Conservation (phyloP, 495 filamentous ascomycete genomes). For the Extremus antarcticus region DNA sequence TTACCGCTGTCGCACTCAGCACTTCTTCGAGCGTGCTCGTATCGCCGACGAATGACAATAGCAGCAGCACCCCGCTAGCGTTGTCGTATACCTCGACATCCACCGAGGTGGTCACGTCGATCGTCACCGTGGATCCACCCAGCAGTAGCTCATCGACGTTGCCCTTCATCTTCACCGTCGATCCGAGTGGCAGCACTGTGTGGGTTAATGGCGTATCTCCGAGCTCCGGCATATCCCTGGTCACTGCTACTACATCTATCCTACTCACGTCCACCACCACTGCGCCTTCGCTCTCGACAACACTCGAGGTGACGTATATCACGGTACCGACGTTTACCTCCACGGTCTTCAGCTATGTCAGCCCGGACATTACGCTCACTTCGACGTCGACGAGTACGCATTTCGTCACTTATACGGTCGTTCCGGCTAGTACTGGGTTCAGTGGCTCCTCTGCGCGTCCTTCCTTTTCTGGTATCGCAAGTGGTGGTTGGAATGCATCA, state of each 20-base stretch:
- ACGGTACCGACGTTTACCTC: constrained; percentile 12
- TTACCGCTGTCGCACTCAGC: background rate
- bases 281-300: background rate
- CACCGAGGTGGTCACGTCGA: constrained; percentile 7
- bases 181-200: constrained; percentile 1
- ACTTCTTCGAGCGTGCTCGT: background rate
- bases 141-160: background rate
- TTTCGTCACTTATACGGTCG: constrained; percentile 9
- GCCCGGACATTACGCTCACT: constrained; percentile 1
- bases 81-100: background rate
- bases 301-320: background rate
- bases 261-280: constrained; percentile 3
- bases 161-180: background rate
- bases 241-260: constrained; percentile 7
- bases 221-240: background rate
- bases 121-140: constrained; percentile 3
- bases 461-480: constrained; percentile 6
- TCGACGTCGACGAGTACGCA: constrained; percentile 15
- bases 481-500: background rate
- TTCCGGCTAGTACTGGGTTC: background rate
- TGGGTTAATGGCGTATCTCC: constrained; percentile 13
- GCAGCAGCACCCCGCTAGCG: background rate
- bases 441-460: background rate
- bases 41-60: background rate
- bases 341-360: constrained; percentile 9